phyloP scores from a whole-genome alignment of 2,329 filamentous ascomycete species.

The Penicillium sp. region DNA sequence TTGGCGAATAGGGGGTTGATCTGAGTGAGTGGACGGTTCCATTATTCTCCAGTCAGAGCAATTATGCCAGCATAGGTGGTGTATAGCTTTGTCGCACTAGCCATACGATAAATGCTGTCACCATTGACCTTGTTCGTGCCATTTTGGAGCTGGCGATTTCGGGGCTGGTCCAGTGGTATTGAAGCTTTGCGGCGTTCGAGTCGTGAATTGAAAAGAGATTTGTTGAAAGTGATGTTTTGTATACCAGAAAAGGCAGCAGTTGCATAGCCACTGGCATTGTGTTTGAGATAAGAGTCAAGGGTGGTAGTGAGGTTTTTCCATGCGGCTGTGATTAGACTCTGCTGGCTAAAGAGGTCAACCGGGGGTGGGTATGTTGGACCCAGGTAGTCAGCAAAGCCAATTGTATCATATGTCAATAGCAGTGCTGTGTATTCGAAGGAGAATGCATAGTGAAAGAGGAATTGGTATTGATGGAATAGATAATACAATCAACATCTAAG shows the following conservation, averaged over 20 bases:
- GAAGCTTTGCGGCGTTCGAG: constrained; percentile 27
- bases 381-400: background rate
- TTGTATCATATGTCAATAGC: background rate
- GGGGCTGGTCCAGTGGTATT: constrained; percentile 36
- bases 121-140: constrained; percentile 41
- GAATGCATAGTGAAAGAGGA: background rate
- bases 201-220: constrained; percentile 44
- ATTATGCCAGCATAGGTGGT: constrained; percentile 42
- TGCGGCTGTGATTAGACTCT: constrained; percentile 31
- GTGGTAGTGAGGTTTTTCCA: constrained; percentile 37
- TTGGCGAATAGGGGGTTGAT: constrained; percentile 44
- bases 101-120: constrained; percentile 47
- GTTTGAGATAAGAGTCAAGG: constrained; percentile 13
- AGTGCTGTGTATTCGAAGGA: background rate
- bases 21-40: constrained; percentile 48
- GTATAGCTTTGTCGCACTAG: constrained; percentile 43
- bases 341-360: constrained; percentile 32
- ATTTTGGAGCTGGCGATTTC: constrained; percentile 22
- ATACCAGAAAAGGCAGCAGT: background rate
- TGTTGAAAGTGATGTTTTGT: constrained; percentile 40
- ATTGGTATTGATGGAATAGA: background rate
- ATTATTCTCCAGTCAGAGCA: constrained; percentile 34
- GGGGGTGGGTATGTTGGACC: constrained; percentile 32
- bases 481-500: background rate
- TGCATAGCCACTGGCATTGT: background rate